phyloP scores from a whole-genome alignment of 495 filamentous ascomycete species.

The Ramalina peruviana region DNA sequence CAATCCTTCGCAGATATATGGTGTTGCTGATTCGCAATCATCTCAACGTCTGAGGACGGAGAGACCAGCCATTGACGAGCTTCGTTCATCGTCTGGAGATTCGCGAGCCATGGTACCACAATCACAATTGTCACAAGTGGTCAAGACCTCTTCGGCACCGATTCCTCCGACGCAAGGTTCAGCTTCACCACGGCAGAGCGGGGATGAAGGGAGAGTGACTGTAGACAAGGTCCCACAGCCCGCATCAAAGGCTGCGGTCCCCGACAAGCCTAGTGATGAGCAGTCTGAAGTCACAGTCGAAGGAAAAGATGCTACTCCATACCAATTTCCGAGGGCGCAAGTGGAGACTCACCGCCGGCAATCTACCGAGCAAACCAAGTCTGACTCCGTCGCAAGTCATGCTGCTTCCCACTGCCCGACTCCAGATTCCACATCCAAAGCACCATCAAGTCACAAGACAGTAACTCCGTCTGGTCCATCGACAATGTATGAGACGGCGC shows the following conservation, averaged over 20 bases:
- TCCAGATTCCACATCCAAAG: constrained; percentile 7
- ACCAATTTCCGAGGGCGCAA: not conserved
- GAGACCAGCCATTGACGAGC: not conserved
- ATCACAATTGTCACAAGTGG: constrained; percentile 16
- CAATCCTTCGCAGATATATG: constrained; percentile 9
- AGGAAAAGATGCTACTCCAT: not conserved
- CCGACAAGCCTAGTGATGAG: not conserved
- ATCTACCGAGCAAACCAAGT: too few species aligned
- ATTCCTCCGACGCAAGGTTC: too few species aligned
- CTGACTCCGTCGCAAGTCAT: too few species aligned
- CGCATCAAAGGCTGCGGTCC: not conserved
- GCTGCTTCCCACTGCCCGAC: constrained; percentile 4
- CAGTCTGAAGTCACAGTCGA: not conserved
- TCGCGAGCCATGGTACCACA: constrained; percentile 17
- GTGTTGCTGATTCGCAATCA: constrained; percentile 36
- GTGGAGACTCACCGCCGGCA: too few species aligned
- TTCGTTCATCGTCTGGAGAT: constrained; percentile 11
- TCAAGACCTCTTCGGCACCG: constrained; percentile 19
- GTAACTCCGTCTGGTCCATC: constrained; percentile 10
- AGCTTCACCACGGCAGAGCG: too few species aligned
- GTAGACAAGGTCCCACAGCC: not conserved
- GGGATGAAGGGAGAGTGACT: too few species aligned
- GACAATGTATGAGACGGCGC: constrained; percentile 17
- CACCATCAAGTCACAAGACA: not conserved
- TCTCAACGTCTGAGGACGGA: constrained; percentile 20